Evolutionary conservation across 108 stramenopile genomes (phyloP), one percentile per base, ranked within the genome.

Genomic region (Epithemia pelagica): DNA sequence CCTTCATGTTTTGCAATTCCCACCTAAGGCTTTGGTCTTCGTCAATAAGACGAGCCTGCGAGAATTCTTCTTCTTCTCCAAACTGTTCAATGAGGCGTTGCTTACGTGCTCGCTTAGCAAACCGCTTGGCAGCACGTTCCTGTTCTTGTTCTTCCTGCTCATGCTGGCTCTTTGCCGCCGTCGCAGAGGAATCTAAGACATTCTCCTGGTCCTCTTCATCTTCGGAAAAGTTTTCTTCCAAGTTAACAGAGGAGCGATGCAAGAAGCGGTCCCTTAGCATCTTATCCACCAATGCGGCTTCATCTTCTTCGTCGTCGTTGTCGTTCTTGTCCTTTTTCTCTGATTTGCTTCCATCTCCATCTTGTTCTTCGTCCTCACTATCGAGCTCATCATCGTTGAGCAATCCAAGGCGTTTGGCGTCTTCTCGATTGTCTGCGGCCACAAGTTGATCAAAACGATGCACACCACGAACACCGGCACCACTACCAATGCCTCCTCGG

Each of bases 51-150:
- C 86, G 85, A 61, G 85, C 84, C 19, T 86, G 79, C 23, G 94
- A 86, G 59, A 96, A 95, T 52, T 94, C 92, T 69, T 90, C 89
- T 72, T 95, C 92, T 55, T 92, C 89, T 10, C 86, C 89, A 68
- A 85, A 90, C 72, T 78, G 71, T 59, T 92, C 91, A 57, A 93
- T 81, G n/a, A 91, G 70, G 30, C 89, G 80, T 32, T 91, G 83
- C 85, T 90, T 90, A 30, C 88, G 68, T 26, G 93, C 88, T 28
- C 90, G 74, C 64, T 90, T 91, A 0, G 88, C 83, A 68, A 94
- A 91, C 20, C 83, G 72, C 66, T 87, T 90, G n/a, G 90, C 90
- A 1, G 90, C 68, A 26, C 85, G 77, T 53, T 91, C 87, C 68
- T 90, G 89, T 64, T 87, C 86, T 56, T 68, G 61, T 53, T 90